A percentile compares a stretch with the other conserved stretches of the same genome.
phyloP scores from a whole-genome alignment of 2,329 filamentous ascomycete species.

The Fonsecaea pedrosoi region DNA sequence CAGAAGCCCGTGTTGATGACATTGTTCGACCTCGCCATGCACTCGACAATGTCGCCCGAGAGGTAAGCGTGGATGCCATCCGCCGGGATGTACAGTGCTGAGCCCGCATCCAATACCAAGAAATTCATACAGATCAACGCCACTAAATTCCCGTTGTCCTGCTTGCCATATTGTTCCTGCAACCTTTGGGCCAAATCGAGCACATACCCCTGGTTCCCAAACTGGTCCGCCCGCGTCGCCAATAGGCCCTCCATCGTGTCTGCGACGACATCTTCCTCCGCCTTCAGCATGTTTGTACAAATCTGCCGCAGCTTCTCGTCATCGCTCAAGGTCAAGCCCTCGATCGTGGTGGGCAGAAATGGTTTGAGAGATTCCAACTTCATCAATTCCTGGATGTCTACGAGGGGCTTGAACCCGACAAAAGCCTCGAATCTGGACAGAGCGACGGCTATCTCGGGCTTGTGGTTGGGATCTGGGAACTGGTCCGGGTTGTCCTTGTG shows the following conservation, averaged over 20 bases:
- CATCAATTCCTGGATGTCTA: slow-evolving; percentile 66
- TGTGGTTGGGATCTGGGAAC: slow-evolving; percentile 77
- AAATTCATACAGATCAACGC: slow-evolving; percentile 78
- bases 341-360: slow-evolving; percentile 57
- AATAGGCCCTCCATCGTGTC: slow-evolving; percentile 61
- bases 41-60: slow-evolving; percentile 76
- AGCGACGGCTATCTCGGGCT: slow-evolving; percentile 79
- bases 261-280: slow-evolving; percentile 60
- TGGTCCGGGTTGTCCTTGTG: slow-evolving; percentile 68
- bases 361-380: slow-evolving; percentile 59
- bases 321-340: slow-evolving; percentile 54
- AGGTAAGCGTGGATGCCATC: slow-evolving; percentile 78
- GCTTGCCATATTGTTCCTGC: slow-evolving; percentile 66
- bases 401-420: slow-evolving; percentile 73
- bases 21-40: slow-evolving; percentile 78
- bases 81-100: slow-evolving; percentile 73
- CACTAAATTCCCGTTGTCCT: slow-evolving; percentile 72
- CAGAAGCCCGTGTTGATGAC: slow-evolving; percentile 79
- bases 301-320: slow-evolving; percentile 65
- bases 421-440: slow-evolving; percentile 76
- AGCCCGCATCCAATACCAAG: slow-evolving; percentile 67
- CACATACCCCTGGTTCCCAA: slow-evolving; percentile 64
- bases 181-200: slow-evolving; percentile 69
- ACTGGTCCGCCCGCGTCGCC: slow-evolving; percentile 55
- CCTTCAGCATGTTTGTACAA: slow-evolving; percentile 62